phyloP scores from a whole-genome alignment of 208 protist species.

The Acanthamoeba polyphaga region DNA sequence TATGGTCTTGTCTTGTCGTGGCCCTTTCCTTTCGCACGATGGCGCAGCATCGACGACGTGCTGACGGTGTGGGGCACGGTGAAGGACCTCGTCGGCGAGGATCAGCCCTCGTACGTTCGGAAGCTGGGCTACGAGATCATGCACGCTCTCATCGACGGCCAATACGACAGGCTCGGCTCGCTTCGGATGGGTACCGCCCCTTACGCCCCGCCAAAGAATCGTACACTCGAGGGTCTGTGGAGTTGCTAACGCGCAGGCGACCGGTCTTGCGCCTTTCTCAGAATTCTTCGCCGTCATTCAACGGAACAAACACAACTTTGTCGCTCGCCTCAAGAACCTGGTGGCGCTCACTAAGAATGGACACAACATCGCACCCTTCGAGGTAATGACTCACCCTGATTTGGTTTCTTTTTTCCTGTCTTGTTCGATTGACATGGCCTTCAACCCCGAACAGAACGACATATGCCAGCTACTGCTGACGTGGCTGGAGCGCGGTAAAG shows the following conservation, averaged over 20 bases:
- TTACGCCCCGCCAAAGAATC: not conserved
- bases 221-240: too few species aligned
- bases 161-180: conserved; percentile 37
- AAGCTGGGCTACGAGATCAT: conserved; percentile 55
- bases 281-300: conserved; percentile 70
- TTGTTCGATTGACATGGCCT: too few species aligned
- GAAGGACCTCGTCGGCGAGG: conserved; percentile 55
- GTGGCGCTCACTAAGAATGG: conserved; percentile 65
- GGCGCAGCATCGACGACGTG: conserved; percentile 62
- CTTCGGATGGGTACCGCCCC: conserved; percentile 36
- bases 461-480: not conserved
- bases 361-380: conserved; percentile 45
- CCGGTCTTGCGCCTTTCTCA: not conserved
- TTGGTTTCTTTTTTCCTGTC: not conserved
- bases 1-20: not conserved
- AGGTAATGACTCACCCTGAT: not conserved
- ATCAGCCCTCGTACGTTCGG: conserved; percentile 45
- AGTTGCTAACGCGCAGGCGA: not conserved
- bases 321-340: conserved; percentile 1
- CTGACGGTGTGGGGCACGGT: conserved; percentile 65
- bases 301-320: conserved; percentile 3
- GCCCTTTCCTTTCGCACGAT: not conserved
- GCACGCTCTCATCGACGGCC: conserved; percentile 63
- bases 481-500: conserved; percentile 24
- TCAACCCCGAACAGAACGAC: not conserved